Base-by-base conservation (phyloP, 1,284 basidiomycete species). In the Sanghuangporus sanghuang region DNA sequence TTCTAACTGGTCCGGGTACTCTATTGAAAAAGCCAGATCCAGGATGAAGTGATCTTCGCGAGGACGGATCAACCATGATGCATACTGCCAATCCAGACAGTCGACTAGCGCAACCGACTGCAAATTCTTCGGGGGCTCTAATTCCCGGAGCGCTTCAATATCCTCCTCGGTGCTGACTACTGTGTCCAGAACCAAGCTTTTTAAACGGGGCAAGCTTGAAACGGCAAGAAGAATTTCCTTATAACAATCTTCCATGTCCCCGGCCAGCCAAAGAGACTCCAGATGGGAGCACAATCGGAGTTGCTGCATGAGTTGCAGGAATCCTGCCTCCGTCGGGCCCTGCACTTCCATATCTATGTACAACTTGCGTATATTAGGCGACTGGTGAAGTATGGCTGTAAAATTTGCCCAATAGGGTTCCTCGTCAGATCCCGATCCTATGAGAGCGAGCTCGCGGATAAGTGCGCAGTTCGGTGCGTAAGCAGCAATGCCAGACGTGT, bases 171-270 rank as follows among this genome's bases (percentile, higher is more conserved):
- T 46, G 21, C 16, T 16, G 18, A 21, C 16, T 9, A 38, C 23
- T 27, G n/a, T 46, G 36, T 62, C 53, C 42, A 62, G 12, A 23
- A 62, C 54, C 54, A 62, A 57, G 38, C 54, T 62, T 27, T 57
- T 57, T 3, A 62, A 35, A 39, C 18, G 46, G 11, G 7, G 42
- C 8, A 57, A 35, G 16, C 23, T 14, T 48, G 61, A 49, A 11
- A 62, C 18, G 3, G 44, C 14, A 6, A 55, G 12, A 21, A 32
- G 18, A 36, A 57, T 36, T 14, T 62, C 54, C 11, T 49, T 16
- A 38, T 38, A 48, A n/a, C 38, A 23, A 9, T 5, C 27, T 35
- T 36, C 40, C 36, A 48, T 27, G 14, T 57, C 42, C 6, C 54
- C 53, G 4, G 50, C 35, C 7, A 57, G 18, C 61, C 61, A 62